phyloP scores from a whole-genome alignment of 2,329 filamentous ascomycete species.

The Ophiostoma perfectum region DNA sequence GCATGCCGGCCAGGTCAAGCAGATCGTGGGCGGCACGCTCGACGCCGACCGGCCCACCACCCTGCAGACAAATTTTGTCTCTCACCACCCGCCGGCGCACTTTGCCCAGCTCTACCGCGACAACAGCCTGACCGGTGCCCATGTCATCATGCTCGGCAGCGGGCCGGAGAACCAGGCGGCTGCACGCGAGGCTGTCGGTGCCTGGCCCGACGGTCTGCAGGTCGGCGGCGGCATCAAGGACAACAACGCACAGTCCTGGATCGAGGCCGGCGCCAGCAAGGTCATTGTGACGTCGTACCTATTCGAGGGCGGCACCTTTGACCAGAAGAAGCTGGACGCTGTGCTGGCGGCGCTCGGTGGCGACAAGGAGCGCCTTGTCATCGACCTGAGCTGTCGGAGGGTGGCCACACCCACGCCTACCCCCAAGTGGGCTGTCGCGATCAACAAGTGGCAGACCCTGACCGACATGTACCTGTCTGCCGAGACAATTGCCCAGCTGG shows the following conservation, averaged over 20 bases:
- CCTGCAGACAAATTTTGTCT: constrained; percentile 90
- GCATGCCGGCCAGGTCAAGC: constrained; percentile 95
- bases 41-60: constrained; percentile 54
- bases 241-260: constrained; percentile 77
- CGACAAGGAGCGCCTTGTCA: constrained; percentile 76
- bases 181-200: constrained; percentile 66
- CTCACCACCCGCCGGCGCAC: constrained; percentile 71
- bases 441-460: constrained; percentile 98
- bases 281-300: constrained; percentile 96
- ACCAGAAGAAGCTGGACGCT: constrained; percentile 65
- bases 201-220: constrained; percentile 78
- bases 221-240: constrained; percentile 92
- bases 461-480: constrained; percentile 79
- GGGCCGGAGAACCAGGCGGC: constrained; percentile 72
- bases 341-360: constrained; percentile 68
- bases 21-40: constrained; percentile 94
- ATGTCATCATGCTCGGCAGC: constrained; percentile 88
- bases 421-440: constrained; percentile 79
- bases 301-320: constrained; percentile 72
- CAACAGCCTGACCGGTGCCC: constrained; percentile 67
- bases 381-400: constrained; percentile 86
- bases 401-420: not conserved
- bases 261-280: constrained; percentile 82
- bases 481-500: constrained; percentile 76
- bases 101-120: constrained; percentile 79